Percentiles rank a stretch among this genome's conserved stretches.
These are phyloP conservation scores for Russula vinacea DNA, from an alignment of 768 basidiomycete genomes.

Conservation along the genomic window DNA sequence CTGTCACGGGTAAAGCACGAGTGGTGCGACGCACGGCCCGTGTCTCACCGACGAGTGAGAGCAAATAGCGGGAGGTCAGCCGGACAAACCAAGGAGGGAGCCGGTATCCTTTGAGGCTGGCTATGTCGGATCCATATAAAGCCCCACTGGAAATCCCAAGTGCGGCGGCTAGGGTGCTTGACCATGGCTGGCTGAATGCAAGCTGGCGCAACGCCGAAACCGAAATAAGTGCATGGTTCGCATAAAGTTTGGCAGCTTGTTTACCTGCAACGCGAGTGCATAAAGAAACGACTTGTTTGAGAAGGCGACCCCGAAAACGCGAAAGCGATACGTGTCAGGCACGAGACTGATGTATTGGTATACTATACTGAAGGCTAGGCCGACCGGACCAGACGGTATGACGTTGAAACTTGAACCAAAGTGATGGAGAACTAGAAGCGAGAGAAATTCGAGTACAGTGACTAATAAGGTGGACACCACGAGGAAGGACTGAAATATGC, in stretches of 20 bases:
- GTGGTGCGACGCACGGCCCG: constrained; percentile 59
- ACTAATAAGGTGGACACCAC: constrained; percentile 63
- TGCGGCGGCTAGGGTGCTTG: constrained; percentile 57
- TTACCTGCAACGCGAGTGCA: constrained; percentile 67
- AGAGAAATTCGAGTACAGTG: constrained; percentile 63
- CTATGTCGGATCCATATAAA: constrained; percentile 79
- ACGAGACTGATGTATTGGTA: constrained; percentile 82
- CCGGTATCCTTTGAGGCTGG: constrained; percentile 76
- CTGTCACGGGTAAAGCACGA: constrained; percentile 19
- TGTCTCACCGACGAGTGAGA: constrained; percentile 65
- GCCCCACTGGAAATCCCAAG: constrained; percentile 70
- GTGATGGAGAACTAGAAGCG: constrained; percentile 62
- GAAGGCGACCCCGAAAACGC: constrained; percentile 67
- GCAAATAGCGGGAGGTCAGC: constrained; percentile 55
- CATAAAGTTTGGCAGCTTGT: constrained; percentile 24
- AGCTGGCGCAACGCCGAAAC: constrained; percentile 46
- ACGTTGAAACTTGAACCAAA: constrained; percentile 57
- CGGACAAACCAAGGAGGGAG: constrained; percentile 57
- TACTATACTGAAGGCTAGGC: constrained; percentile 71
- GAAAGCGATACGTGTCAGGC: constrained; percentile 71
- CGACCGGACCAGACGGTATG: constrained; percentile 72
- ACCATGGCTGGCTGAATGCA: constrained; percentile 61
- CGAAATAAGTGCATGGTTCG: background rate
- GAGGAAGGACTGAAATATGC: constrained; percentile 64
- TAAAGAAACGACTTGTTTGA: constrained; percentile 77